phyloP scores from a whole-genome alignment of 768 basidiomycete species.

The Suillus spraguei region DNA sequence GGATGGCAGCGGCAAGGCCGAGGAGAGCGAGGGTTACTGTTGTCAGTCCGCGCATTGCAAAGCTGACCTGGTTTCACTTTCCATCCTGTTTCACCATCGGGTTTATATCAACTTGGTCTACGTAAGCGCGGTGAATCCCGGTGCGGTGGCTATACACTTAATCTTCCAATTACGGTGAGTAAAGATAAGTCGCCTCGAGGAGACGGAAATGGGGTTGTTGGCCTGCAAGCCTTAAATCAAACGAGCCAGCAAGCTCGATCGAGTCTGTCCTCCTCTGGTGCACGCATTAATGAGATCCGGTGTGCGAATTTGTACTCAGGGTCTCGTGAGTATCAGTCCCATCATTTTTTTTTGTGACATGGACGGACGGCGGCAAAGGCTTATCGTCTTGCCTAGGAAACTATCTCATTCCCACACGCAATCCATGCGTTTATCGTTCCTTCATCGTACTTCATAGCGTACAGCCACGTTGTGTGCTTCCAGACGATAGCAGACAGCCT shows the following conservation, averaged over 20 bases:
- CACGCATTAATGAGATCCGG: slow-evolving; percentile 1
- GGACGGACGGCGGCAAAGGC: background rate
- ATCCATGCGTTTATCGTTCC: background rate
- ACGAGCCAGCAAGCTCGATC: background rate
- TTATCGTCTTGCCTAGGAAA: background rate
- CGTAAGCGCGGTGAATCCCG: slow-evolving; percentile 9
- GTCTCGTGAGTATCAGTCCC: background rate
- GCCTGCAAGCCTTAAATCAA: background rate
- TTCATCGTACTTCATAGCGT: background rate
- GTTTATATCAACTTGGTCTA: background rate
- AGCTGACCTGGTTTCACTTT: background rate
- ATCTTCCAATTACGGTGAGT: slow-evolving; percentile 4
- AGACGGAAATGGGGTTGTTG: slow-evolving; percentile 5
- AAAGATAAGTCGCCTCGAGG: slow-evolving; percentile 6
- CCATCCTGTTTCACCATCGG: background rate
- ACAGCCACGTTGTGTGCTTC: background rate
- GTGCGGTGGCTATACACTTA: background rate
- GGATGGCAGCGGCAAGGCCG: slow-evolving; percentile 52
- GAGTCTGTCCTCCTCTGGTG: background rate
- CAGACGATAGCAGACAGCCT: background rate
- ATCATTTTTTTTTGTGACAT: no score
- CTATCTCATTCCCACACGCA: background rate
- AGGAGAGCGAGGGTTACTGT: slow-evolving; percentile 63
- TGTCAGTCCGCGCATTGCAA: slow-evolving; percentile 63
- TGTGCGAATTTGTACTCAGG: background rate